phyloP scores from a whole-genome alignment of 2,329 filamentous ascomycete genomes.

The Calonectria pauciramosa region DNA sequence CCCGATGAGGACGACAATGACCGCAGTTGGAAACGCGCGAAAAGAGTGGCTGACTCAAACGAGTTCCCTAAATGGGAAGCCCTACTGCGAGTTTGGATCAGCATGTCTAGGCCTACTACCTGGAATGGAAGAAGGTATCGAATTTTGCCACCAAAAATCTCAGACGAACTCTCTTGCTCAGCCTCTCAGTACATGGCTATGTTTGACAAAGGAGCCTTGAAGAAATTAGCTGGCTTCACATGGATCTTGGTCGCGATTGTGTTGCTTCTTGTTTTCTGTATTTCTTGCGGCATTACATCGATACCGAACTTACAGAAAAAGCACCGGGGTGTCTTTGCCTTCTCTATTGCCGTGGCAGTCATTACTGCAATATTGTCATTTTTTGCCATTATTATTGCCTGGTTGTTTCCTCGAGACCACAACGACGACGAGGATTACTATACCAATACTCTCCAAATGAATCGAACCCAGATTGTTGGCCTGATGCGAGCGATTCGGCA shows the following conservation, averaged over 20 bases:
- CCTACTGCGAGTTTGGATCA: background rate
- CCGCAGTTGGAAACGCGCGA: background rate
- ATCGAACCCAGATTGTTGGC: background rate
- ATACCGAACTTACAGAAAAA: background rate
- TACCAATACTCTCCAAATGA: background rate
- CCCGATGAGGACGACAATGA: background rate
- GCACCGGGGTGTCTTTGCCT: background rate
- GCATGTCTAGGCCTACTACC: background rate
- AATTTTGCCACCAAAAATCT: background rate
- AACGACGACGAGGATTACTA: background rate
- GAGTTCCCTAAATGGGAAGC: background rate
- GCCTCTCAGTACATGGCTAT: background rate
- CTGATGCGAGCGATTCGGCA: background rate
- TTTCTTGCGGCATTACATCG: background rate
- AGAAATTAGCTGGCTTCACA: background rate
- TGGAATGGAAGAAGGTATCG: background rate
- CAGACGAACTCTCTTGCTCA: background rate
- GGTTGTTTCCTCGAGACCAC: no score
- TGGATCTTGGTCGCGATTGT: background rate
- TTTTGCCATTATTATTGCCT: no score
- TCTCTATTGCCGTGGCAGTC: background rate
- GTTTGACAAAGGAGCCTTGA: background rate
- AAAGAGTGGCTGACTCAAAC: background rate
- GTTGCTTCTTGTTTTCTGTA: background rate
- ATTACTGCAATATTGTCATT: background rate